phyloP scores from a whole-genome alignment of 805 yeast species.

The Saturnispora zaruensis region DNA sequence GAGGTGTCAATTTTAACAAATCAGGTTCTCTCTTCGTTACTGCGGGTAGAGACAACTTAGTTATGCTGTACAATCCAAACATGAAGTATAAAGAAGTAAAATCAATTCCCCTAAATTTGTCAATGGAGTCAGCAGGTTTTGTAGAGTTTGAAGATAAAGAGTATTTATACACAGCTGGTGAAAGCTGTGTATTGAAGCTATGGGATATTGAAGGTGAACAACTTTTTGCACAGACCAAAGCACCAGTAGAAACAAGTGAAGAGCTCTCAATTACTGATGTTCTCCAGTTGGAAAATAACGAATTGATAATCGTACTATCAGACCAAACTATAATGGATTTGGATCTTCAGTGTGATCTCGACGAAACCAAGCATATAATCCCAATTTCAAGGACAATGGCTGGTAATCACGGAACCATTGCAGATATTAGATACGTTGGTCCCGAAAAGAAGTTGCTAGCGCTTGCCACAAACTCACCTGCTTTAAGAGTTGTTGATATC shows the following conservation, averaged over 20 bases:
- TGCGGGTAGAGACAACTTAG: constrained; percentile 86
- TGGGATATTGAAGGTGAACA: constrained; percentile 49
- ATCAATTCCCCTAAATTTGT: constrained; percentile 67
- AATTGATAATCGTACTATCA: constrained; percentile 51
- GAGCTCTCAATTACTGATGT: constrained; percentile 66
- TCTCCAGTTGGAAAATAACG: constrained; percentile 22
- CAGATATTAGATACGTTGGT: constrained; percentile 76
- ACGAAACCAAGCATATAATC: constrained; percentile 27
- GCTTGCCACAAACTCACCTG: constrained; percentile 89
- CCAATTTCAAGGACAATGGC: constrained; percentile 52
- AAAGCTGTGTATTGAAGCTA: constrained; percentile 55
- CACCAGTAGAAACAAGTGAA: constrained; percentile 54
- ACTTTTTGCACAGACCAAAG: constrained; percentile 35
- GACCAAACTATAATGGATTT: constrained; percentile 66
- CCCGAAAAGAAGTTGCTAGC: constrained; percentile 54
- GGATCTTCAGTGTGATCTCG: constrained; percentile 20
- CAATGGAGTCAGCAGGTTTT: constrained; percentile 65
- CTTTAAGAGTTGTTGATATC: constrained; percentile 66
- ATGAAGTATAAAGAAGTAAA: constrained; percentile 43
- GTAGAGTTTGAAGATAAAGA: constrained; percentile 27
- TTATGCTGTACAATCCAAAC: constrained; percentile 47
- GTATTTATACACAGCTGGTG: constrained; percentile 68
- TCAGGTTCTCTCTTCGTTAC: constrained; percentile 52
- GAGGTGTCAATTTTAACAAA: constrained; percentile 63
- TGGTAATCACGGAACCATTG: constrained; percentile 93